phyloP scores from a whole-genome alignment of 2,329 filamentous ascomycete species.

The Fusarium heterosporum region DNA sequence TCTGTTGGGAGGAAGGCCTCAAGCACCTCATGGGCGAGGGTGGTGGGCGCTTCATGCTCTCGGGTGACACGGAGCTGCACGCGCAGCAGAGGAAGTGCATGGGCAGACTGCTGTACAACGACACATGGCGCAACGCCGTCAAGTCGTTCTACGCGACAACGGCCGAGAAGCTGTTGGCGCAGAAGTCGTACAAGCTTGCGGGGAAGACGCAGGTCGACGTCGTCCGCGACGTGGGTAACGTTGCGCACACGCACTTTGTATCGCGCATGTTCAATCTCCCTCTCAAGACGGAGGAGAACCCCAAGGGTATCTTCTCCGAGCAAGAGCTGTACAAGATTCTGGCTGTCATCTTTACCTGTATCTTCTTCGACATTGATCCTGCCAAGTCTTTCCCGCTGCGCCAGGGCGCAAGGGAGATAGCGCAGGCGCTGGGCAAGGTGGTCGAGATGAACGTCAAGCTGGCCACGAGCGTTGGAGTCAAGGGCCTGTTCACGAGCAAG shows the following conservation, averaged over 20 bases:
- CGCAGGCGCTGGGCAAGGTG: slow-evolving; percentile 68
- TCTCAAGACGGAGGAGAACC: slow-evolving; percentile 70
- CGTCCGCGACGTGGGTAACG: slow-evolving; percentile 75
- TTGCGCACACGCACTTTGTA: slow-evolving; percentile 73
- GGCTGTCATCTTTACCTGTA: slow-evolving; percentile 71
- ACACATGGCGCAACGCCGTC: slow-evolving; percentile 71
- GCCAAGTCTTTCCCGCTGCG: slow-evolving; percentile 74
- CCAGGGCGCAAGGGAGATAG: slow-evolving; percentile 67
- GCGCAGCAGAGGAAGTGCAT: slow-evolving; percentile 64
- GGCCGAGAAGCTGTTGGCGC: slow-evolving; percentile 69
- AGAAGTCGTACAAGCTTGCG: slow-evolving; percentile 72
- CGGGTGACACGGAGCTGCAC: slow-evolving; percentile 62
- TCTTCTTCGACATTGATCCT: slow-evolving; percentile 75
- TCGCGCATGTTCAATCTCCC: slow-evolving; percentile 73
- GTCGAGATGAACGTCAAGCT: slow-evolving; percentile 75
- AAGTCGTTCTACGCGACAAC: slow-evolving; percentile 75
- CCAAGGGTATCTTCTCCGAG: slow-evolving; percentile 67
- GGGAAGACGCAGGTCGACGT: slow-evolving; percentile 74
- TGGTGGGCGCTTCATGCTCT: slow-evolving; percentile 67
- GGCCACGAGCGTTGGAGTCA: slow-evolving; percentile 54
- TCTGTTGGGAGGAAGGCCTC: slow-evolving; percentile 73
- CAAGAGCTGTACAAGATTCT: slow-evolving; percentile 72
- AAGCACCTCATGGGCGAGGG: slow-evolving; percentile 69
- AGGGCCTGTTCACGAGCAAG: slow-evolving; percentile 63
- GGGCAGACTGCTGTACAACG: slow-evolving; percentile 68